Conservation (phyloP, 176 grass and related monocot species). For the Canna indica region DNA sequence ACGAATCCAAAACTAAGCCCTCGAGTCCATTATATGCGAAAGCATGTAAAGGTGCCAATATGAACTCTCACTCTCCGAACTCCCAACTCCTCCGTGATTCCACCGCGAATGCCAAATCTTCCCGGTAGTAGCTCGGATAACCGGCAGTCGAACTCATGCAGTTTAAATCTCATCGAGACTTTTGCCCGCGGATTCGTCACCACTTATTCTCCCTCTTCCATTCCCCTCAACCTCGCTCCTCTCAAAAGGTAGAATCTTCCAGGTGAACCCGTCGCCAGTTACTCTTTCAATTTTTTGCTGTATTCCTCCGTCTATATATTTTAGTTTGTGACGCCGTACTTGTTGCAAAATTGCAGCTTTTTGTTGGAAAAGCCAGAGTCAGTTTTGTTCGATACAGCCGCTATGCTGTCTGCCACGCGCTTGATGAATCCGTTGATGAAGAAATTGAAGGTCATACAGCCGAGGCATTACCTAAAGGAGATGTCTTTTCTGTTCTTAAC, state of each 20-base stretch:
- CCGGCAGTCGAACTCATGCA: background rate
- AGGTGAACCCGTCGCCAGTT: background rate
- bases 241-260: background rate
- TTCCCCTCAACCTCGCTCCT: background rate
- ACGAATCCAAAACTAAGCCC: too few relatives aligned
- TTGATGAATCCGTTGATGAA: constrained; percentile 6
- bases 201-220: background rate
- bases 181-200: background rate
- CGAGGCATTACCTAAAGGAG: background rate
- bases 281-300: background rate
- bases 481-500: background rate
- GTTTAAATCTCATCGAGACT: background rate
- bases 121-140: background rate
- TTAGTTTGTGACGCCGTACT: background rate
- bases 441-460: background rate
- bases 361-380: constrained; percentile 5
- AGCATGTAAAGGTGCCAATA: too few relatives aligned
- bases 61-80: too few relatives aligned
- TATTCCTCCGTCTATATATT: background rate
- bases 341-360: constrained; percentile 5
- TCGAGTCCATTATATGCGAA: too few relatives aligned
- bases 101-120: background rate
- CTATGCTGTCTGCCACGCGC: background rate
- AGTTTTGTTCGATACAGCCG: background rate
- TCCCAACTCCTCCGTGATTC: too few relatives aligned